A percentile compares a stretch with the other conserved stretches of the same genome.
These are phyloP conservation scores for Peronospora belbahrii DNA, from an alignment of 352 stramenopile genomes.

Conservation along the genomic window DNA sequence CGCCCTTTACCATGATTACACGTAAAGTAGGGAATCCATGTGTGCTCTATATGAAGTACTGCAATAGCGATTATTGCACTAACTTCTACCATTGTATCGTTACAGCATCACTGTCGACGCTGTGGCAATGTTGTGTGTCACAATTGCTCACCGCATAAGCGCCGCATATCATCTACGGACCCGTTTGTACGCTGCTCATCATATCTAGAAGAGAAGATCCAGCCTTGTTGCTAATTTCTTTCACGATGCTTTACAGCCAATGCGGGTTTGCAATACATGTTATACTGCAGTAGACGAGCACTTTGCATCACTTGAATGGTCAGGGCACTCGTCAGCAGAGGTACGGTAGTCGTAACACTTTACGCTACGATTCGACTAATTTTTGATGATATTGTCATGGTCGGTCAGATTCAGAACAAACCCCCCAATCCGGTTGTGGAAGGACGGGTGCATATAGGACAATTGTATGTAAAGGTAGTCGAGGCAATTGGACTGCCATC, in stretches of 20 bases:
- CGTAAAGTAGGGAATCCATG: slow-evolving; percentile 46
- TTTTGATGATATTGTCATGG: slow-evolving; percentile 1
- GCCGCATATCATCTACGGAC: slow-evolving; percentile 69
- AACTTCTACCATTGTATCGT: not conserved
- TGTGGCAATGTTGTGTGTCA: slow-evolving; percentile 82
- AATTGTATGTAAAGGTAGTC: slow-evolving; percentile 83
- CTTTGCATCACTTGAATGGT: slow-evolving; percentile 81
- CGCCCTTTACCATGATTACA: slow-evolving; percentile 71
- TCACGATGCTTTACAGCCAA: slow-evolving; percentile 39
- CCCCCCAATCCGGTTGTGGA: slow-evolving; percentile 70
- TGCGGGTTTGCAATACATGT: slow-evolving; percentile 83
- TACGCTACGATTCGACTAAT: not conserved
- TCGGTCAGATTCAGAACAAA: slow-evolving; percentile 56
- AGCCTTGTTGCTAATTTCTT: slow-evolving; percentile 2
- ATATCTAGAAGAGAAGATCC: not conserved
- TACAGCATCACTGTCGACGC: slow-evolving; percentile 71
- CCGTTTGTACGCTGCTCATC: slow-evolving; percentile 46
- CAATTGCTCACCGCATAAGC: slow-evolving; percentile 83
- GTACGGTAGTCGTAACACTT: slow-evolving; percentile 12
- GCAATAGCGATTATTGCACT: not conserved
- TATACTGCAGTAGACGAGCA: slow-evolving; percentile 80
- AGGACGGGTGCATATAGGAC: slow-evolving; percentile 72
- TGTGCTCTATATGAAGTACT: not conserved
- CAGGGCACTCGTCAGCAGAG: slow-evolving; percentile 60
- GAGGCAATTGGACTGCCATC: slow-evolving; percentile 78